These are phyloP conservation scores for Euphorbia peplus DNA, from an alignment of 345 rosid species.

Conservation along the genomic window DNA sequence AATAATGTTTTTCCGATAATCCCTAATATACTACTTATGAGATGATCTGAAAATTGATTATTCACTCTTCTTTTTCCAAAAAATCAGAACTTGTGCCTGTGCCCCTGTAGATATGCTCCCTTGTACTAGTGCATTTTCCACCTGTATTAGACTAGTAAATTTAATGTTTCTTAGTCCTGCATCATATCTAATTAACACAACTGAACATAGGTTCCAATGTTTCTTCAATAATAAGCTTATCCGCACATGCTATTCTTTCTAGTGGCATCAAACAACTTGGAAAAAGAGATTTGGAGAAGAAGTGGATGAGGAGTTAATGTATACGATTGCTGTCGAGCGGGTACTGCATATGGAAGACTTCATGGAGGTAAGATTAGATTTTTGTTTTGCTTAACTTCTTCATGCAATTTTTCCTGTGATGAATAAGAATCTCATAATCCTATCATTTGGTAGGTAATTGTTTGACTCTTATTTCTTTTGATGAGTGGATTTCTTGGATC, in stretches of 20 bases:
- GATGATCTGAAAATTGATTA: too few relatives aligned
- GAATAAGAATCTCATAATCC: neutral
- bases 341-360: constrained; percentile 88
- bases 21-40: neutral
- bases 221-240: neutral
- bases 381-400: neutral
- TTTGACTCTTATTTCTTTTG: neutral
- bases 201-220: neutral
- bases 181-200: neutral
- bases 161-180: neutral
- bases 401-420: neutral
- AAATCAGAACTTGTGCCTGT: neutral
- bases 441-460: neutral
- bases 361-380: constrained; percentile 55
- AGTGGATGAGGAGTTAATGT: constrained; percentile 50
- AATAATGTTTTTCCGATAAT: too few relatives aligned
- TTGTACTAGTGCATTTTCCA: neutral
- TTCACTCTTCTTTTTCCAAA: too few relatives aligned
- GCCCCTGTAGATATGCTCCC: neutral
- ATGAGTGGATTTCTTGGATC: constrained; percentile 11
- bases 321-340: constrained; percentile 57
- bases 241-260: constrained; percentile 4
- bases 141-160: neutral
- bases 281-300: constrained; percentile 68
- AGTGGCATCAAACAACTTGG: constrained; percentile 76